phyloP scores from a whole-genome alignment of 2,329 filamentous ascomycete species.

The Trichoderma semiorbis region DNA sequence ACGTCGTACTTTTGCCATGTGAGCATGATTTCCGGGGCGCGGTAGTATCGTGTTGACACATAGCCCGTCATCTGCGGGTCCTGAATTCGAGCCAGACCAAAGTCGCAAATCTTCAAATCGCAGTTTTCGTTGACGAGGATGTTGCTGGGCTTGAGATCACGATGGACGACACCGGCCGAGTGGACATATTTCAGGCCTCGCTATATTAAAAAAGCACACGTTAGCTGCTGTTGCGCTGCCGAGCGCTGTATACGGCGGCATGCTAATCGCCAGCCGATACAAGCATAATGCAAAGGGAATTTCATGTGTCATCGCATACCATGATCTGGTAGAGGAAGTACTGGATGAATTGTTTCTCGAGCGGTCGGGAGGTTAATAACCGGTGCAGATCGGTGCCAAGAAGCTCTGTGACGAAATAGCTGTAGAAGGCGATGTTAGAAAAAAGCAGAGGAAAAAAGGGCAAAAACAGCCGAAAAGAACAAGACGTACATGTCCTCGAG shows the following conservation, averaged over 20 bases:
- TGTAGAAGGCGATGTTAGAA: slow-evolving; percentile 35
- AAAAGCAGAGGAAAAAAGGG: too few relatives aligned
- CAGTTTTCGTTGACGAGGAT: slow-evolving; percentile 99
- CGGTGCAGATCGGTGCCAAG: slow-evolving; percentile 95
- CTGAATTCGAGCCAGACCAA: slow-evolving; percentile 93
- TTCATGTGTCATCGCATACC: slow-evolving; percentile 52
- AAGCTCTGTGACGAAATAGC: slow-evolving; percentile 97
- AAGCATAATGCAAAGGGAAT: background rate
- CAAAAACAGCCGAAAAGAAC: background rate
- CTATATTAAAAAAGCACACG: slow-evolving; percentile 43
- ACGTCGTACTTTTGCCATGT: slow-evolving; percentile 99
- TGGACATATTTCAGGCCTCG: slow-evolving; percentile 98
- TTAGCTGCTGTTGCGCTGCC: background rate
- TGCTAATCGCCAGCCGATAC: background rate
- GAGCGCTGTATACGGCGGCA: background rate
- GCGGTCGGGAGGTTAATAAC: slow-evolving; percentile 86
- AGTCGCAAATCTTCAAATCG: slow-evolving; percentile 99
- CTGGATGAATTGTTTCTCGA: slow-evolving; percentile 99
- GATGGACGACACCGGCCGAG: slow-evolving; percentile 95
- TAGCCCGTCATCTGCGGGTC: slow-evolving; percentile 99
- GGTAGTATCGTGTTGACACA: slow-evolving; percentile 97
- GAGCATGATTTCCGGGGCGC: slow-evolving; percentile 98
- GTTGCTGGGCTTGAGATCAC: slow-evolving; percentile 97
- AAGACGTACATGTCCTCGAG: slow-evolving; percentile 88
- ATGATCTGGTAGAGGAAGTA: slow-evolving; percentile 99